Conservation (phyloP, 352 stramenopile species). For the Thalassiosira allenii region DNA sequence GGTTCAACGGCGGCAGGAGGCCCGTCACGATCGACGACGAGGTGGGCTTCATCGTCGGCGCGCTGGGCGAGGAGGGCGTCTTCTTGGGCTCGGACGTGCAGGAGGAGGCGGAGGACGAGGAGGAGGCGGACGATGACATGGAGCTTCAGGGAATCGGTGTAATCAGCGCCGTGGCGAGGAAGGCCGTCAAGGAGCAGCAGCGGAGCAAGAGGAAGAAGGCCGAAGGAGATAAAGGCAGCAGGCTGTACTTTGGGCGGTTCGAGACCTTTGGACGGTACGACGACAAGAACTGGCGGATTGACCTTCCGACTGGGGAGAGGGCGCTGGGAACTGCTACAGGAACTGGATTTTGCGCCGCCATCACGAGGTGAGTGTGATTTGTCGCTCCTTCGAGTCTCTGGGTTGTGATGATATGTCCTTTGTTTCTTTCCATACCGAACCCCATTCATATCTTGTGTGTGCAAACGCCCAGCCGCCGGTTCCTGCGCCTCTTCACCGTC, state of each 20-base stretch:
- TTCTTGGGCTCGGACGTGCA: constrained; percentile 78
- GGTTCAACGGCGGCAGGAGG: constrained; percentile 38
- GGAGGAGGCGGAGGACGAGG: constrained; percentile 67
- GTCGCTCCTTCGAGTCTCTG: background rate
- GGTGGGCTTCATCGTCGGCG: constrained; percentile 78
- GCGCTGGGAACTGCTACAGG: constrained; percentile 76
- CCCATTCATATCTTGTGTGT: background rate
- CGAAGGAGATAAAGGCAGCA: constrained; percentile 58
- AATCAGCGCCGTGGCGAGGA: constrained; percentile 62
- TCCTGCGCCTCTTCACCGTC: constrained; percentile 75
- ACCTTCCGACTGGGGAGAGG: constrained; percentile 73
- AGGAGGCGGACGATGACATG: constrained; percentile 52
- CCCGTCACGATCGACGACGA: constrained; percentile 80
- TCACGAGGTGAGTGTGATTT: constrained; percentile 63
- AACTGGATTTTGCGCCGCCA: constrained; percentile 69
- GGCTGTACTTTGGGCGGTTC: constrained; percentile 82
- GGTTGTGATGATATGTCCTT: background rate
- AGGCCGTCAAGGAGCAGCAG: constrained; percentile 37
- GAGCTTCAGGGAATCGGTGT: constrained; percentile 52
- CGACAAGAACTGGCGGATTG: constrained; percentile 79
- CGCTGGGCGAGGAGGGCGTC: constrained; percentile 77
- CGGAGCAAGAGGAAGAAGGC: constrained; percentile 33
- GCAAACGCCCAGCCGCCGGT: constrained; percentile 54
- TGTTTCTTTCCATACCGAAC: background rate
- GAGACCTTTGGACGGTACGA: constrained; percentile 68